Evolutionary conservation across 768 basidiomycete genomes (phyloP), one percentile per base, ranked within the genome.

Genomic region (Suillus spraguei): DNA sequence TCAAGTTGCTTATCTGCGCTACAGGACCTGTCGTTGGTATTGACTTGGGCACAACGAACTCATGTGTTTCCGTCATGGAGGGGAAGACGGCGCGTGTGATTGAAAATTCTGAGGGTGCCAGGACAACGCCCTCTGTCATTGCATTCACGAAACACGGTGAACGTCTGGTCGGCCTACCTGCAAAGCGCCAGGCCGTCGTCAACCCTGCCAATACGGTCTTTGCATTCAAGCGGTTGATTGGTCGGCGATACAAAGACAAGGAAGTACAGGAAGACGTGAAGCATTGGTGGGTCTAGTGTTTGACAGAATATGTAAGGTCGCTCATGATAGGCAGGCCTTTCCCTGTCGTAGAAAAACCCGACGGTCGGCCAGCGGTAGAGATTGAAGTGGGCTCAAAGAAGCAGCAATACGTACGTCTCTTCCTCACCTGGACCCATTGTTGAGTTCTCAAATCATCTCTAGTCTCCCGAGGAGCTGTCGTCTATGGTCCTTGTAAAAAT

Each of bases 81-180:
- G 96, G 94, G 69, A 89, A 97, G 81, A 90, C 89, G 41, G 87
- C 96, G 58, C 91, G 93, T 68, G 97, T 99, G 67, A 91, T 99
- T 69, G 97, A 98, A 80, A 99, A 99, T 82, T 82, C 96, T 6
- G 97, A 99, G 82, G 97, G 97, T 82, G 92, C 92, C 63, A 89
- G 97, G 69, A 99, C 97, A 66, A 99, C 97, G 17, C 97, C 97
- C 3, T 99, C 97, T 44, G 95, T 98, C 62, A 94, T 99, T 68
- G 97, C 97, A 44, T 99, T 99, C 85, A 95, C 97, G 61, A 97
- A 98, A 78, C 95, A 98, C 70, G 95, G 94, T 62, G 97, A 99
- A 76, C 94, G 97, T 63, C 84, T 98, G 38, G 90, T 97, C 64
- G 97, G 97, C 77, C 86, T 97, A 49, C 96, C 97, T 28, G 97